Conservation (phyloP, 2,329 filamentous ascomycete species). For the Colletotrichum tropicale region DNA sequence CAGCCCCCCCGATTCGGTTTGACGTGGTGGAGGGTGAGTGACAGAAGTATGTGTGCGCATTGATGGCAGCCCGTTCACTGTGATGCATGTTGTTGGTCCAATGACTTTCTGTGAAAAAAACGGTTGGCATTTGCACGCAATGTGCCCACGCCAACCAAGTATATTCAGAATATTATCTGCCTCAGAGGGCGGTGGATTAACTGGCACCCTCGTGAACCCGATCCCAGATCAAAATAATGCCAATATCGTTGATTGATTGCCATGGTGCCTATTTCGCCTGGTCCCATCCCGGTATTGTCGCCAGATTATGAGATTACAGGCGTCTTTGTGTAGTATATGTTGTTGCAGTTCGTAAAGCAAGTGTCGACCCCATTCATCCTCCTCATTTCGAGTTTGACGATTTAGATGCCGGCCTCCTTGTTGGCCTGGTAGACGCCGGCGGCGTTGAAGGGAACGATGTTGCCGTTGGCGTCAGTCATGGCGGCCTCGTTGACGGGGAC, state of each 20-base stretch:
- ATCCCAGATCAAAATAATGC: background rate
- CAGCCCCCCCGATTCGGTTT: background rate
- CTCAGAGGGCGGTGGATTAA: background rate
- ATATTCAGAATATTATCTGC: constrained; percentile 19
- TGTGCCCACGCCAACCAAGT: background rate
- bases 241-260: constrained; percentile 11
- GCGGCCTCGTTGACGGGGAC: constrained; percentile 42
- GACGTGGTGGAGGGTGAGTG: background rate
- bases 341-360: background rate
- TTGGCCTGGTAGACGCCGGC: constrained; percentile 46
- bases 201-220: constrained; percentile 3
- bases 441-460: constrained; percentile 49
- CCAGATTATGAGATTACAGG: constrained; percentile 6
- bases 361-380: background rate
- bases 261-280: constrained; percentile 9
- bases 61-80: background rate
- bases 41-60: background rate
- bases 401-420: constrained; percentile 39
- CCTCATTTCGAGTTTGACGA: background rate
- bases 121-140: background rate
- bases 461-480: constrained; percentile 52
- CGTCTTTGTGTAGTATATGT: background rate
- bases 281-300: background rate
- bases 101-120: background rate
- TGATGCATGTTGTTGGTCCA: background rate